Base-by-base conservation (phyloP, 148 eudicot genomes). In the Rhododendron vialii region DNA sequence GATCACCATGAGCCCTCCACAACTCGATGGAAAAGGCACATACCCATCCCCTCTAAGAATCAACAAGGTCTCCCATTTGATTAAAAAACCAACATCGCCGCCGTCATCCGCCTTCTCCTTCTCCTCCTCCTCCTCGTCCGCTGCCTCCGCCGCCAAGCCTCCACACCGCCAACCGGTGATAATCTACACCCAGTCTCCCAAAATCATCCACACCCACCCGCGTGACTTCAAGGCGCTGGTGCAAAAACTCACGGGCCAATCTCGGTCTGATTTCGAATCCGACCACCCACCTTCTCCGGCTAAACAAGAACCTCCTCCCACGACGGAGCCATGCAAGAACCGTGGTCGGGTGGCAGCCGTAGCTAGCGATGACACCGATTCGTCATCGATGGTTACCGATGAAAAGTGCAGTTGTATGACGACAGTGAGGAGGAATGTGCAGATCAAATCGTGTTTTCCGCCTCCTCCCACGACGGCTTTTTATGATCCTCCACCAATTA, bases 191-290 rank as follows among this genome's bases (percentile, higher is more conserved):
- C 87, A 67, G 28, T 92, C 95, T 41, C 95, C 95, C 0, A 89
- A 90, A 85, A 67, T 91, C 67, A 89, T 93, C 48, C 94, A 93
- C 82, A 85, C 95, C 3, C 69, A 89, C 5, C 91, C 94, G n/a
- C 87, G 85, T 7, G 94, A 92, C 30, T 93, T 93, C 91, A 93
- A 89, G 95, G 91, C 95, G 2, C 78, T 93, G 59, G 95, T 93
- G 36, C 95, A 93, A 71, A 90, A 85, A 48, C 93, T 93, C 26
- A 92, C 95, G 0, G 94, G 95, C n/a, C 79, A 80, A 24, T 50
- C 78, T 22, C 51, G 0, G 93, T 47, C 95, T 4, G 86, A 93
- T 50, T 47, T 47, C 0, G 88, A 90, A 83, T 69, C 91, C 59
- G 85, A 91, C 35, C 94, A 93, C 85, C 84, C 93, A 18, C 79